Evolutionary conservation across 202 grass and related monocot genomes (phyloP).

Genomic region (Zizania palustris): DNA sequence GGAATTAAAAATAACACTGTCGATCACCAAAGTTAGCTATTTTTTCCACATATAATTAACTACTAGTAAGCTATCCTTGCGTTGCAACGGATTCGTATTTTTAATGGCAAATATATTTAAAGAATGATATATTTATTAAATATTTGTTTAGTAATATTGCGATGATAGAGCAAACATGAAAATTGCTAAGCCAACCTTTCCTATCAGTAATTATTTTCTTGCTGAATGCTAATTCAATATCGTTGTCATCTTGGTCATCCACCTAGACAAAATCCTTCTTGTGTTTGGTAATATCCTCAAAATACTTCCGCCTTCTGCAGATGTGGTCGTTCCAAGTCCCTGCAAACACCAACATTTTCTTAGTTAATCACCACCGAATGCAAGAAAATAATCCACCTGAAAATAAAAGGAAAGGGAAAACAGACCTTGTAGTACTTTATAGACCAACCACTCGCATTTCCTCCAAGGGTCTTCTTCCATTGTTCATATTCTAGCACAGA

Average conservation of each 20-base stretch:
- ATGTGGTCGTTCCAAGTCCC: slow-evolving; percentile 93
- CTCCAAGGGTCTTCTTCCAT: slow-evolving; percentile 68
- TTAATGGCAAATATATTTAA: no score
- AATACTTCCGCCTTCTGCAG: slow-evolving; percentile 65
- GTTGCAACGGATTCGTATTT: no score
- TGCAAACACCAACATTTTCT: slow-evolving; percentile 9
- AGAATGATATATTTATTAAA: no score
- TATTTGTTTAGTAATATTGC: no score
- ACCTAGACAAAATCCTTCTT: slow-evolving; percentile 80
- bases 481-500: slow-evolving; percentile 90
- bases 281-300: slow-evolving; percentile 41
- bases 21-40: no score
- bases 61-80: no score
- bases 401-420: background rate
- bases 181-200: slow-evolving; percentile 82
- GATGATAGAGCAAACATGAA: slow-evolving; percentile 51
- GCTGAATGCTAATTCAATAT: slow-evolving; percentile 94
- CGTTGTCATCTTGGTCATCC: slow-evolving; percentile 54
- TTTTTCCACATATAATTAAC: no score
- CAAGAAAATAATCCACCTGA: background rate
- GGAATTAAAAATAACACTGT: background rate
- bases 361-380: background rate
- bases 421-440: slow-evolving; percentile 97
- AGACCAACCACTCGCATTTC: slow-evolving; percentile 64
- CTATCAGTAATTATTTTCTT: slow-evolving; percentile 81